Base-by-base conservation (phyloP, 495 filamentous ascomycete genomes). In the Lasiosphaeria miniovina region DNA sequence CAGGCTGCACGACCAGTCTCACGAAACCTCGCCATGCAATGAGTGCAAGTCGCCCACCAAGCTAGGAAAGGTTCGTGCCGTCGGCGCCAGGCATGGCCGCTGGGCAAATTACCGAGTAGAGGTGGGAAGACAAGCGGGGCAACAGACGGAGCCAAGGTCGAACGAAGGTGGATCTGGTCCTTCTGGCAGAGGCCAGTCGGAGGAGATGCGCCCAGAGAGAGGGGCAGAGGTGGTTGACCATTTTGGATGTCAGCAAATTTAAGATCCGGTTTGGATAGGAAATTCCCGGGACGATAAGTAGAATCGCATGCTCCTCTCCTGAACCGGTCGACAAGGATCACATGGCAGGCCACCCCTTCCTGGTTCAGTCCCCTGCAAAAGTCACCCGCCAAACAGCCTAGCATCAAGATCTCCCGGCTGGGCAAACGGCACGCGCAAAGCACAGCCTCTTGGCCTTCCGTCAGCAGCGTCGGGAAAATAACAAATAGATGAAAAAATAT, bases 351-450 rank as follows among this genome's bases (percentile, higher is more conserved):
- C 24, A 55, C 3, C 14, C 35, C 52, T n/a, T 31, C 36, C 36
- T 43, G 52, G 35, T 50, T 12, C 52, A 6, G 35, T 50, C n/a
- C 52, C 45, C 57, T 55, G 54, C 48, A 41, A 50, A 24, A 43
- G 15, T 14, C 49, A 40, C 40, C 50, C 55, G 57, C 15, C 36
- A 33, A 40, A 52, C 56, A 59, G 61, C 52, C 57, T 63, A 45
- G 41, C 15, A 56, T 59, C 48, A 49, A 63, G 56, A 63, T 63
- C 61, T 63, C 52, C 61, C 61, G 61, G 61, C 61, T 63, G 61
- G 61, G 61, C 61, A 52, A 50, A 57, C 58, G 58, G 58, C 50
- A 60, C 14, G 38, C 36, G 11, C 34, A 36, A 4, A 24, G 24
- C 24, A 24, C 24, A 24, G 24, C 24, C 24, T 24, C 8, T 34